Conservation (phyloP, 2,329 filamentous ascomycete genomes). For the Xylaria hypoxylon region DNA sequence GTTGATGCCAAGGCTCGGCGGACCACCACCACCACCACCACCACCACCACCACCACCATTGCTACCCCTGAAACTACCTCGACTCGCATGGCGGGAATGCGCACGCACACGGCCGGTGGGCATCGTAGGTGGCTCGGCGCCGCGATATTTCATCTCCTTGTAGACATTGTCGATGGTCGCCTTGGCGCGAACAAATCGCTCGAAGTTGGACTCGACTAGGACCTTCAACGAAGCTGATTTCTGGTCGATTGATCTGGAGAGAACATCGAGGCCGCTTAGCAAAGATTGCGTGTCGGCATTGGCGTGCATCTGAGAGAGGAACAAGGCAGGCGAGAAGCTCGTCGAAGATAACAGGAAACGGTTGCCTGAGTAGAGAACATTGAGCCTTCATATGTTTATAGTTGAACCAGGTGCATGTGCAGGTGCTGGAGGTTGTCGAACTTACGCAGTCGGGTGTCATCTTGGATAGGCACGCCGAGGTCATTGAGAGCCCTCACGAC, state of each 20-base stretch:
- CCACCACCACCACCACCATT: slow-evolving; percentile 50
- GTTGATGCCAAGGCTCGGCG: slow-evolving; percentile 53
- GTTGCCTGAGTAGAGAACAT: slow-evolving; percentile 68
- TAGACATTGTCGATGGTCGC: slow-evolving; percentile 99
- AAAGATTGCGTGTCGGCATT: slow-evolving; percentile 85
- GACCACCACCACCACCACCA: slow-evolving; percentile 7
- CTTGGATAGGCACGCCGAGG: slow-evolving; percentile 82
- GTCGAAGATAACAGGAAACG: slow-evolving; percentile 96
- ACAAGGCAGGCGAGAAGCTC: slow-evolving; percentile 91
- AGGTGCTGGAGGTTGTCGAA: slow-evolving; percentile 43
- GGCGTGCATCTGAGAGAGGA: slow-evolving; percentile 91
- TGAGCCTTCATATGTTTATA: slow-evolving; percentile 30
- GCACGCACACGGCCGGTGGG: slow-evolving; percentile 53
- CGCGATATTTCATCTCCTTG: slow-evolving; percentile 90
- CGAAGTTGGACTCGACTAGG: slow-evolving; percentile 97
- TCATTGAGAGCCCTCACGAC: slow-evolving; percentile 84
- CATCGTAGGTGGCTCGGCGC: slow-evolving; percentile 63
- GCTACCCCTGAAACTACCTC: slow-evolving; percentile 71
- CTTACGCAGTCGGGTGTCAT: slow-evolving; percentile 81
- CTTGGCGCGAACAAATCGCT: slow-evolving; percentile 96
- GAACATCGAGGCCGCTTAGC: slow-evolving; percentile 82
- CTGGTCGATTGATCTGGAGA: slow-evolving; percentile 94
- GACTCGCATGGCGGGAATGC: slow-evolving; percentile 76
- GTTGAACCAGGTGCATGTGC: slow-evolving; percentile 30
- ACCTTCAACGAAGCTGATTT: slow-evolving; percentile 97